Base-by-base conservation (phyloP, 1,284 basidiomycete species). In the Laetiporus sulphureus region DNA sequence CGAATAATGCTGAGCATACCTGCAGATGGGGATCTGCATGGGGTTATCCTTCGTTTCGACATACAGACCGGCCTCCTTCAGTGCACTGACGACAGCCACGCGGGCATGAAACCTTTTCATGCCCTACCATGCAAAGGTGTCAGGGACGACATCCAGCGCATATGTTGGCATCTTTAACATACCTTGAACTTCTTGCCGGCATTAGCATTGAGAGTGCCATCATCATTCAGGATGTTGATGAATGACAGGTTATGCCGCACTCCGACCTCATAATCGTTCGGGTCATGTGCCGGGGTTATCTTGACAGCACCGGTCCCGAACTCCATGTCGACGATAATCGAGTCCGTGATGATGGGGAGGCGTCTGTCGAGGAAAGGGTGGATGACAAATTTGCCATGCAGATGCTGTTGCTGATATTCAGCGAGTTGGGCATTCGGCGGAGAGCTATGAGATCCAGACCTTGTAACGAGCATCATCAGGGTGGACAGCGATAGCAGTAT, bases 291-390 rank as follows among this genome's bases (percentile, higher is more conserved):
- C n/a, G 96, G 96, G 0, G 96, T 99, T 61, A 99, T 99, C 71
- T 99, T 99, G 46, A 99, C 95, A 4, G 95, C 96, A 66, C 96
- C 96, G 20, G 96, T 99, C 41, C 96, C 96, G 54, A 99, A 98
- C 30, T 79, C 77, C 84, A 93, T 97, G 63, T 99, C 95, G 50
- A 97, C 95, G 41, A 74, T 72, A 42, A 66, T 60, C 31, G 74
- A 68, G 60, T 99, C 96, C 32, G 83, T 75, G 45, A 99, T 72
- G 61, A 99, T 96, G 18, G 92, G 93, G 42, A 99, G 76, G 32
- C 82, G 79, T 40, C 96, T 83, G 50, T 82, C 69, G 45, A 94
- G 68, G 71, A 99, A 98, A 2, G 96, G 96, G 64, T 99, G 96
- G 3, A 76, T 63, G 29, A 80, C 91, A 54, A 84, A 91, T 72